Base-by-base conservation (phyloP, 2,329 filamentous ascomycete species). In the Curvularia lunata region DNA sequence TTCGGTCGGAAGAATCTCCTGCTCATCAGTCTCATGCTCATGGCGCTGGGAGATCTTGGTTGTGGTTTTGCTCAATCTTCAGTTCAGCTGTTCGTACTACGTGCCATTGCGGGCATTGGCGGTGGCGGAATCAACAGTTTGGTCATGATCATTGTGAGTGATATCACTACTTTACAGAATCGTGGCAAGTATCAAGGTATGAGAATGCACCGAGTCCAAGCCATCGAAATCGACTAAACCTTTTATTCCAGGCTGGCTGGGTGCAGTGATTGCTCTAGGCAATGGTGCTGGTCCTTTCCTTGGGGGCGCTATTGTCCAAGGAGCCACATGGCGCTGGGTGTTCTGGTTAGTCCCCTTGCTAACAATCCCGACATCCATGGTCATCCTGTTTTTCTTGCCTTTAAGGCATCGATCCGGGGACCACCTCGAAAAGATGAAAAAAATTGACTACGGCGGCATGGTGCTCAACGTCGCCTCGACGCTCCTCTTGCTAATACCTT, bases 401-500 rank as follows among this genome's bases (percentile, higher is more conserved):
- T 83, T 84, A 1, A 79, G 80, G 46, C 13, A 78, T 75, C 2
- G 82, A 80, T 55, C 79, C 78, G 43, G 74, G 4, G 48, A 78
- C 10, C 73, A 84, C 37, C 73, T 74, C 38, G 78, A 81, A 25
- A 86, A 83, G 34, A 63, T 84, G 19, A 76, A 73, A 46, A 84
- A 84, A 52, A 86, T 89, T 55, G 87, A 89, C 70, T 86, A 83
- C 61, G 81, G 77, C 30, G 87, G 87, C 2, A 77, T 86, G 2
- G 53, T 86, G 13, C 79, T 82, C 1, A 84, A 82, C 7, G 84
- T 84, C 0, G 75, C 82, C 9, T 85, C 82, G 0, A 83, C 87
- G n/a, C 82, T 89, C 7, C 79, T 88, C 16, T 65, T 89, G 3
- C 77, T 89, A 19, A 85, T 90, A 45, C 87, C 87, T 0, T 81